Percentiles rank a stretch among this genome's conserved stretches.
These are phyloP conservation scores for Styphnolobium japonicum DNA, from an alignment of 306 rosid species.

Conservation along the genomic window DNA sequence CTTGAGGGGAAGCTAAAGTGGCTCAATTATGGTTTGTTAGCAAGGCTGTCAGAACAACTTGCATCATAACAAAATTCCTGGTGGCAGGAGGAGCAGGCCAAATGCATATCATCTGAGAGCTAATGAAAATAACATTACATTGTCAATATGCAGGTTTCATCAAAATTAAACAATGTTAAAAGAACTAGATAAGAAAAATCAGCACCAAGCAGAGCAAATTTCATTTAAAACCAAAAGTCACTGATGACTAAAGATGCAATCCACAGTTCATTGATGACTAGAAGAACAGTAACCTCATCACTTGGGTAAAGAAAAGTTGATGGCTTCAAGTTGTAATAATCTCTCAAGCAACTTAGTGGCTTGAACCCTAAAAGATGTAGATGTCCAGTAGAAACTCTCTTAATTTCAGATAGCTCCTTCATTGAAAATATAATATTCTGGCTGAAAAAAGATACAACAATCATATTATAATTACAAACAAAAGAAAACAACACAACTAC, in stretches of 20 bases:
- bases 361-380: slow-evolving; percentile 89
- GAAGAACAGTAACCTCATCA: slow-evolving; percentile 62
- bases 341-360: slow-evolving; percentile 85
- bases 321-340: slow-evolving; percentile 88
- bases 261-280: slow-evolving; percentile 19
- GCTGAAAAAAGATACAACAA: slow-evolving; percentile 43
- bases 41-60: neutral
- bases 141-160: slow-evolving; percentile 7
- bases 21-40: neutral
- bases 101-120: neutral
- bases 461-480: slow-evolving; percentile 19
- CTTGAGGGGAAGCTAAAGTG: neutral
- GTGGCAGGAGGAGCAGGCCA: neutral
- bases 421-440: slow-evolving; percentile 63
- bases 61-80: neutral
- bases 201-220: slow-evolving; percentile 8
- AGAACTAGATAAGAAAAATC: neutral
- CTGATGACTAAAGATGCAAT: slow-evolving; percentile 16
- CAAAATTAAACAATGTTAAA: slow-evolving; percentile 19
- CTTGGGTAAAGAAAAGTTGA: slow-evolving; percentile 84
- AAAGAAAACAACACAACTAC: slow-evolving; percentile 21
- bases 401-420: slow-evolving; percentile 78
- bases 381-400: slow-evolving; percentile 63
- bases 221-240: slow-evolving; percentile 13
- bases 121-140: neutral